These are phyloP conservation scores for Eucalyptus regnans DNA, from an alignment of 345 rosid genomes.

Conservation along the genomic window DNA sequence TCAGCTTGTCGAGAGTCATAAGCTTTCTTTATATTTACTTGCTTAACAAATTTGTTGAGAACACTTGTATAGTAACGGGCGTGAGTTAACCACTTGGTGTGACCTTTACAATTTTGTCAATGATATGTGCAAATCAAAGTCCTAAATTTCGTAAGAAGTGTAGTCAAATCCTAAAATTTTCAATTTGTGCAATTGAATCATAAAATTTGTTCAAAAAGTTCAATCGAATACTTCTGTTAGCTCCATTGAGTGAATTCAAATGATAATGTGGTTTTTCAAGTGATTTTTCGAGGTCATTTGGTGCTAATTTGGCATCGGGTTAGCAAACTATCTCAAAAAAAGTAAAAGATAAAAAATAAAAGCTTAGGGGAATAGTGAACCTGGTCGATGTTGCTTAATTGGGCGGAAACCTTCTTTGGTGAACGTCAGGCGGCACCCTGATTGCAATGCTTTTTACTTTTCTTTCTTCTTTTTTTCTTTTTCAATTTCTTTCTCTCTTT, in stretches of 20 bases:
- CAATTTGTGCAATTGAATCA: neutral
- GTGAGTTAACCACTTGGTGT: neutral
- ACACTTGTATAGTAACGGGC: neutral
- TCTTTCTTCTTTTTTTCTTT: too few species aligned
- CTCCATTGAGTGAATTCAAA: neutral
- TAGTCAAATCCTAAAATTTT: neutral
- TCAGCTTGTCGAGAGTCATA: neutral
- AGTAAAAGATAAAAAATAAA: too few species aligned
- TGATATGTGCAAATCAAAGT: neutral
- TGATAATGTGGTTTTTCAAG: neutral
- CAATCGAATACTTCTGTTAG: fast-evolving
- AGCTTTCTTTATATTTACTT: neutral
- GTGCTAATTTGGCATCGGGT: neutral
- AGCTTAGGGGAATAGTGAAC: neutral
- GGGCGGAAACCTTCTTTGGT: neutral
- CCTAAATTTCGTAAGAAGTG: too few species aligned
- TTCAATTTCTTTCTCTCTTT: neutral
- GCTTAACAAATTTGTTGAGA: neutral
- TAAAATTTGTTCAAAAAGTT: neutral
- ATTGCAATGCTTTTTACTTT: neutral
- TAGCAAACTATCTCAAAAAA: neutral
- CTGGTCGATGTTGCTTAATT: neutral
- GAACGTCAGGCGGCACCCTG: neutral
- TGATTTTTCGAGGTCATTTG: neutral
- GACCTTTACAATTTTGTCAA: neutral